phyloP scores from a whole-genome alignment of 331 rosid species.

The Quercus lobata region DNA sequence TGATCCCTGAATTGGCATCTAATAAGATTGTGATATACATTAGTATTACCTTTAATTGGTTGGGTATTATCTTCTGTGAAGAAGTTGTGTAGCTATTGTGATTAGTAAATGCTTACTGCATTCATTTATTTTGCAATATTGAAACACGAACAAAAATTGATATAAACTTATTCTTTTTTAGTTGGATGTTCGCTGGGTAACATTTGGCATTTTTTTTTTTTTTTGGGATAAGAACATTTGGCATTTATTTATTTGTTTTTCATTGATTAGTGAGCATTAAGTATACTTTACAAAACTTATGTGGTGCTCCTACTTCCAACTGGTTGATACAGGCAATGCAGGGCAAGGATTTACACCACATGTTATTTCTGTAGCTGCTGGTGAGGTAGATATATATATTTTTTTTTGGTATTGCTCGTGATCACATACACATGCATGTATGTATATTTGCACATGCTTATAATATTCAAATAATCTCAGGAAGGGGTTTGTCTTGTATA shows the following conservation, averaged over 20 bases:
- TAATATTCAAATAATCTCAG: not conserved
- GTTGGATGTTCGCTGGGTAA: not conserved
- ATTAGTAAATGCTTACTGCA: not conserved
- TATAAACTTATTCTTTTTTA: not conserved
- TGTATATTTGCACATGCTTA: not conserved
- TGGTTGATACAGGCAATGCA: conserved; percentile 62
- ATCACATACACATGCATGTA: not conserved
- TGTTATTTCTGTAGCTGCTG: conserved; percentile 72
- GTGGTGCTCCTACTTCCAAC: conserved; percentile 11
- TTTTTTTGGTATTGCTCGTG: conserved; percentile 17
- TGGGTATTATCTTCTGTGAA: too few species aligned
- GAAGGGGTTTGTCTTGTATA: not conserved
- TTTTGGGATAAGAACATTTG: not conserved
- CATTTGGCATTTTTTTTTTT: not conserved
- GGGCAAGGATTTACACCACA: conserved; percentile 88
- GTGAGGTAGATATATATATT: conserved; percentile 58
- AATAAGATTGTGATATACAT: too few species aligned
- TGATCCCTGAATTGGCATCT: not conserved
- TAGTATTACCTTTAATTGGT: too few species aligned
- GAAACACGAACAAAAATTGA: not conserved
- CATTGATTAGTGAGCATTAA: not conserved
- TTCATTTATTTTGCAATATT: not conserved
- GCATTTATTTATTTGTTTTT: not conserved
- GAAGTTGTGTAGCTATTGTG: too few species aligned
- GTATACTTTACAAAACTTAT: conserved; percentile 21